Evolutionary conservation across 2,329 filamentous ascomycete species (phyloP), one percentile per base, ranked within the genome.

Genomic region (Fusarium poae): DNA sequence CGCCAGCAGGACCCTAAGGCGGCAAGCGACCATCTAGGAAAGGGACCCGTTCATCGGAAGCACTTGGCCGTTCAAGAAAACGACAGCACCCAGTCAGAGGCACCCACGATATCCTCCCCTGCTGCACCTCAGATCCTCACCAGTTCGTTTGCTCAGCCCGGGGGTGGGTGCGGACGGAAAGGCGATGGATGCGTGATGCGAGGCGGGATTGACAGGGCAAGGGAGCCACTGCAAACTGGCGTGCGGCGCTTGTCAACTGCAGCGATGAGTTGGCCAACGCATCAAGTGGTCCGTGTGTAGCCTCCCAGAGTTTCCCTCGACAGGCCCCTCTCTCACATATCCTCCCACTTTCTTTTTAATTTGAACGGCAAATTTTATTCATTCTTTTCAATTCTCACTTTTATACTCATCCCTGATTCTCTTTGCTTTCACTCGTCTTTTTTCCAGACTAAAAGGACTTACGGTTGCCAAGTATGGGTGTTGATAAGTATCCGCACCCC

Each of bases 201-300:
- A 68, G 55, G 46, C 65, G 61, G 67, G 67, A 68, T 71, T 69
- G 70, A 75, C 70, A 68, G 65, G 69, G 67, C 65, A 60, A 65
- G 50, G 56, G 70, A 68, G 58, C 58, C 65, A 59, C 46, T 63
- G 42, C 65, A 69, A 69, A 67, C 60, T 60, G 65, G 65, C 60
- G 65, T 69, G 66, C 73, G 73, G 74, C 73, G 72, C 74, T 75
- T 77, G 76, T 73, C 73, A 74, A 75, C 77, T 90, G 78, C 78
- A 80, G 68, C 77, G 76, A 79, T 80, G 78, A 78, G 78, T 77
- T 80, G 78, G 77, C 78, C 77, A 80, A 79, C 77, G 77, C 78
- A 79, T 78, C 77, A 79, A 78, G 78, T 80, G 79, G 78, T 76
- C 78, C 79, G 77, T 79, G 77, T 79, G 77, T 78, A 79, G 77